A percentile compares a stretch with the other conserved stretches of the same genome.
Evolutionary conservation across 2,329 filamentous ascomycete species (phyloP).

Genomic region (Fusarium euwallaceae): DNA sequence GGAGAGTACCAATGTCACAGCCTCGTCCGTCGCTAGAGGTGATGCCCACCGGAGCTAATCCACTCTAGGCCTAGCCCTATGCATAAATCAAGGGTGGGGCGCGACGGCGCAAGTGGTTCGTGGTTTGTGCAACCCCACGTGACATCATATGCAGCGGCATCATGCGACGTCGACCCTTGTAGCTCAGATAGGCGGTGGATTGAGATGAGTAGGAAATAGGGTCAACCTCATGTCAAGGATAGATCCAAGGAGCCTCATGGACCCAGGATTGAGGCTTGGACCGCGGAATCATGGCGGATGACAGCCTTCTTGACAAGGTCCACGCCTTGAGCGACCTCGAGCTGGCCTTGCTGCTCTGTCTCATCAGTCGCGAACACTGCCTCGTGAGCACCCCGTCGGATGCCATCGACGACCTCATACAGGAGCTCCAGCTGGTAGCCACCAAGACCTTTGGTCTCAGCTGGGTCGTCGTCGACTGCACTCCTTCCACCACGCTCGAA

Average conservation of each 20-base stretch:
- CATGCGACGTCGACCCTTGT: constrained; percentile 38
- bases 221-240: constrained; percentile 7
- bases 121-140: constrained; percentile 46
- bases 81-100: constrained; percentile 41
- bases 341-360: constrained; percentile 84
- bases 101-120: constrained; percentile 11
- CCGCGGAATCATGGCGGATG: constrained; percentile 68
- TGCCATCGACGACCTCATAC: constrained; percentile 75
- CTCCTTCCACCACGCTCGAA: constrained; percentile 79
- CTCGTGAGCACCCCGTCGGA: constrained; percentile 80
- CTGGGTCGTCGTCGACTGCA: constrained; percentile 79
- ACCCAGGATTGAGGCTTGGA: constrained; percentile 32
- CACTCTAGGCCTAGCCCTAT: constrained; percentile 38
- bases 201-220: constrained; percentile 18
- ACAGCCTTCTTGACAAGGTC: constrained; percentile 74
- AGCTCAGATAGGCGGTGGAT: constrained; percentile 14
- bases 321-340: constrained; percentile 88
- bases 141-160: constrained; percentile 46
- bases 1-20: constrained; percentile 45
- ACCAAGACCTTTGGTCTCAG: constrained; percentile 79
- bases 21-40: constrained; percentile 46
- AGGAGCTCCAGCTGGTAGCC: constrained; percentile 80
- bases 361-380: constrained; percentile 87
- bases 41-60: constrained; percentile 38
- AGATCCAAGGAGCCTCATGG: constrained; percentile 43